Percentiles rank a stretch among this genome's conserved stretches.
phyloP scores from a whole-genome alignment of 805 yeast species.

The Kazachstania kunashirensis region DNA sequence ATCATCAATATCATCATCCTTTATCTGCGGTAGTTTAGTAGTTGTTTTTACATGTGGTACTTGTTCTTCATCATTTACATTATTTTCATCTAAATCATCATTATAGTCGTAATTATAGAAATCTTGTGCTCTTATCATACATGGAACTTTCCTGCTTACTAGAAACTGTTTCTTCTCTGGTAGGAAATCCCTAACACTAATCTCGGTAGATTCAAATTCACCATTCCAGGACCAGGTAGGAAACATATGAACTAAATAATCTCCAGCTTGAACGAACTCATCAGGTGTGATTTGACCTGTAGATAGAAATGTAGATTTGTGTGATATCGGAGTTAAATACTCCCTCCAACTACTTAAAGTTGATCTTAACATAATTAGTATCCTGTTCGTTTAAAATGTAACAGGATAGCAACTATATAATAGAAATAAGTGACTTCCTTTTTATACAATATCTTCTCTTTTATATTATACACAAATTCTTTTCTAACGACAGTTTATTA shows the following conservation, averaged over 20 bases:
- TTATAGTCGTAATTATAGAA: constrained; percentile 36
- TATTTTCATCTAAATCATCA: constrained; percentile 26
- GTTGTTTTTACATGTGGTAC: background rate
- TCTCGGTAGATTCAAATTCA: constrained; percentile 34
- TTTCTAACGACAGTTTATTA: no score
- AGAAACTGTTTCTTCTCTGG: constrained; percentile 83
- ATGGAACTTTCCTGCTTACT: constrained; percentile 84
- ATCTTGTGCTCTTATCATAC: constrained; percentile 57
- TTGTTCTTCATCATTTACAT: constrained; percentile 7
- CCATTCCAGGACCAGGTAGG: constrained; percentile 94
- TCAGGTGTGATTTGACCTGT: constrained; percentile 95
- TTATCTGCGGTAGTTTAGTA: background rate
- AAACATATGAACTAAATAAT: constrained; percentile 78
- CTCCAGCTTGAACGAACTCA: constrained; percentile 91
- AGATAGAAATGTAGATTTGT: constrained; percentile 70
- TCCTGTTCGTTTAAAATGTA: no score
- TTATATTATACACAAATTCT: no score
- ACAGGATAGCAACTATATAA: no score
- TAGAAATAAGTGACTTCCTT: no score
- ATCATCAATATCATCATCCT: constrained; percentile 9
- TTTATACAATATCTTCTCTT: no score
- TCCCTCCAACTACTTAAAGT: constrained; percentile 79
- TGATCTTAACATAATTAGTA: constrained; percentile 67
- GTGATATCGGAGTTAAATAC: constrained; percentile 82
- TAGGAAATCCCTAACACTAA: constrained; percentile 43